A percentile compares a stretch with the other conserved stretches of the same genome.
Evolutionary conservation across 805 yeast species (phyloP).

Genomic region (Ogataea ramenticola): DNA sequence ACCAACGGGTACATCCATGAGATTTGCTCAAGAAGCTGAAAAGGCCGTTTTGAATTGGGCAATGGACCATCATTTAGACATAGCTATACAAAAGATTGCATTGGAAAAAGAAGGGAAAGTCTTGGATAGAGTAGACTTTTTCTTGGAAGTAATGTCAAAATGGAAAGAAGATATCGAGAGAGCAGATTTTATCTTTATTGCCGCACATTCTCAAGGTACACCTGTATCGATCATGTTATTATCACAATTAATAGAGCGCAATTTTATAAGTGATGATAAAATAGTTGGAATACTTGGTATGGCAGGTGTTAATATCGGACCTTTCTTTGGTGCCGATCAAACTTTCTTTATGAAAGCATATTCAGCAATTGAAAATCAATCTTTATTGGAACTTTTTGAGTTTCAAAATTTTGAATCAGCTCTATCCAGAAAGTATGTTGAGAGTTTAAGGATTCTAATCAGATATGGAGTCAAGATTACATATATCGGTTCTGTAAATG

Average conservation of each 20-base stretch:
- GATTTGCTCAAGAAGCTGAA: slow-evolving; percentile 89
- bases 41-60: slow-evolving; percentile 67
- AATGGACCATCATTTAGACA: slow-evolving; percentile 30
- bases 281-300: slow-evolving; percentile 73
- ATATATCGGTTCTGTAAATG: slow-evolving; percentile 85
- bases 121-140: slow-evolving; percentile 75
- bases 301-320: slow-evolving; percentile 96
- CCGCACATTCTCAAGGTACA: slow-evolving; percentile 94
- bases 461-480: slow-evolving; percentile 68
- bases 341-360: slow-evolving; percentile 79
- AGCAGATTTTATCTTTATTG: slow-evolving; percentile 86
- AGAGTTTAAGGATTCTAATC: slow-evolving; percentile 58
- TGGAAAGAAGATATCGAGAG: slow-evolving; percentile 40
- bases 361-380: slow-evolving; percentile 83
- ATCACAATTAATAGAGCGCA: slow-evolving; percentile 65
- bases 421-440: slow-evolving; percentile 65
- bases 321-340: slow-evolving; percentile 86
- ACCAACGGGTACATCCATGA: slow-evolving; percentile 92
- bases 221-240: slow-evolving; percentile 81
- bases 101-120: slow-evolving; percentile 91
- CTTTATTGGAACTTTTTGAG: slow-evolving; percentile 79
- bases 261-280: slow-evolving; percentile 34
- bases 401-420: slow-evolving; percentile 70
- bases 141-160: slow-evolving; percentile 61
- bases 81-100: slow-evolving; percentile 82